Conservation (phyloP, 495 filamentous ascomycete genomes). For the Clavariopsis aquatica region DNA sequence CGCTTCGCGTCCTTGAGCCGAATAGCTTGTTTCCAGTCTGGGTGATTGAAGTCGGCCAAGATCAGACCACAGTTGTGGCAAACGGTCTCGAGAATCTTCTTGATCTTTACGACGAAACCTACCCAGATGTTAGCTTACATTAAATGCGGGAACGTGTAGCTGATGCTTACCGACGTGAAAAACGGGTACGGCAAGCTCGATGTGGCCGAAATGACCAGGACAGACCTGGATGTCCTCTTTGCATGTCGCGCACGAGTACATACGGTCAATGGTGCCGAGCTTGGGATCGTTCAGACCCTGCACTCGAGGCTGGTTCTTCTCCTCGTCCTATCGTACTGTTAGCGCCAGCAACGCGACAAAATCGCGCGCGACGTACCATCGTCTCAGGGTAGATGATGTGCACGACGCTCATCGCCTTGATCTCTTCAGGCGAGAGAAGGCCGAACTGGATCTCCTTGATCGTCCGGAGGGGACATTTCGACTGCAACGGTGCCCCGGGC, state of each 20-base stretch:
- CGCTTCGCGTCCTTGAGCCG: conserved; percentile 84
- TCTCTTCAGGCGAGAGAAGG: conserved; percentile 92
- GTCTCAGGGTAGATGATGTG: conserved; percentile 95
- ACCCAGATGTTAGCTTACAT: conserved; percentile 42
- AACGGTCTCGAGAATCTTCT: conserved; percentile 96
- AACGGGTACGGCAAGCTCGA: conserved; percentile 91
- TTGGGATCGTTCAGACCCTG: conserved; percentile 90
- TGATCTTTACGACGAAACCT: conserved; percentile 95
- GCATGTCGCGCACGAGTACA: conserved; percentile 92
- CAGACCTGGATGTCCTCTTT: conserved; percentile 92
- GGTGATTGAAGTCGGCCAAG: conserved; percentile 82
- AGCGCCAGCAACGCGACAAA: neutral
- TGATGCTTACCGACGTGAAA: conserved; percentile 72
- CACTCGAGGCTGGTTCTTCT: conserved; percentile 79
- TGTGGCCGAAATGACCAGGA: conserved; percentile 96
- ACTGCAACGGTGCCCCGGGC: conserved; percentile 59
- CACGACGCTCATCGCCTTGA: conserved; percentile 93
- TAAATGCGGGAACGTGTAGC: neutral
- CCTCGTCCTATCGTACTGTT: conserved; percentile 66
- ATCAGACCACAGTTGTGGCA: conserved; percentile 98
- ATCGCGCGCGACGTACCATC: conserved; percentile 60
- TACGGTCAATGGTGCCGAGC: conserved; percentile 90
- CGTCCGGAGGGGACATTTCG: conserved; percentile 90
- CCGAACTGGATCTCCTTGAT: conserved; percentile 99
- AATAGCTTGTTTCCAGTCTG: conserved; percentile 77